Evolutionary conservation across 2,329 filamentous ascomycete species (phyloP), one percentile per base, ranked within the genome.

Genomic region (Fusarium avenaceum): DNA sequence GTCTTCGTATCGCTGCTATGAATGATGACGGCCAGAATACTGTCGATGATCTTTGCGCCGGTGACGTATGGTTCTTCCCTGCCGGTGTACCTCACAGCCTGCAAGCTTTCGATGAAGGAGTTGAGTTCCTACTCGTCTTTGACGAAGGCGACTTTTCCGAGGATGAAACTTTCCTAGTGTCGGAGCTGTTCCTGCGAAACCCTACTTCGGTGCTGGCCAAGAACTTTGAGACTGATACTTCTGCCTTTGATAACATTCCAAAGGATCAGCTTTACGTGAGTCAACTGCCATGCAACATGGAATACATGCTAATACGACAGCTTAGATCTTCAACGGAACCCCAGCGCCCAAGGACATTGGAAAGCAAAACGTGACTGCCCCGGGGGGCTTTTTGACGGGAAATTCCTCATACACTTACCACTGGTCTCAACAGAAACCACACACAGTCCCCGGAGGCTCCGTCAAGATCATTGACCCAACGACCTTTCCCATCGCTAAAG

Each of bases 21-120:
- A 48, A 56, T 3, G 48, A 63, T 9, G 59, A 62, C 2, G 59
- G 59, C 2, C 47, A 62, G 15, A 62, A 48, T 30, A 54, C 61
- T 7, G 33, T 62, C 4, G 59, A 62, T 9, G 59, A 62, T 19
- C 33, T 62, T 4, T 62, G 57, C 4, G 47, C 43, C 1, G 59
- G 59, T 2, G 59, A 63, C 10, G 49, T 63, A 7, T 63, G 59
- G 59, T 63, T 56, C 20, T 63, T 63, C 20, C 59, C 59, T n/a
- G 38, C 48, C 3, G 59, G 59, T 11, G 13, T 62, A 14, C 57
- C 59, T 3, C 59, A 63, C 38, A 63, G 48, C 8, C 43, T 63
- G 6, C 59, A 63, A 7, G 59, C 48, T 0, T 33, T 63, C 7
- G 59, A 62, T 2, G 26, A 63, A 2, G 59, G 57, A 4, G 49